phyloP scores from a whole-genome alignment of 805 yeast species.

The Ogataea angusta region DNA sequence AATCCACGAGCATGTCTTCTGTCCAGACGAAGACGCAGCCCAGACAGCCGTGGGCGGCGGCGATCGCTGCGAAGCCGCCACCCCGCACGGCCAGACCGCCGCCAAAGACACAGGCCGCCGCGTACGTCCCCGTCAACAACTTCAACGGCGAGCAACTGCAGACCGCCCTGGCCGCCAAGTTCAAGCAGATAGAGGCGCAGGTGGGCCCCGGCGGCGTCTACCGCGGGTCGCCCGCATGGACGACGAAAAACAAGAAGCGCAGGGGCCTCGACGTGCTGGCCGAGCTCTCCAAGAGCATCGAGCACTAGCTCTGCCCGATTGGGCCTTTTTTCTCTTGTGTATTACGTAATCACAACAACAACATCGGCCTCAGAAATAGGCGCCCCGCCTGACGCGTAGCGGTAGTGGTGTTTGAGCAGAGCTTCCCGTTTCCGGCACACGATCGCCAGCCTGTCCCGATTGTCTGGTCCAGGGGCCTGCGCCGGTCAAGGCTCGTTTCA shows the following conservation, averaged over 20 bases:
- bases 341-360: slow-evolving; percentile 1
- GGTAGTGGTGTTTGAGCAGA: no score
- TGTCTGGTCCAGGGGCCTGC: no score
- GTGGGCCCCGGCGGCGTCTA: slow-evolving; percentile 10
- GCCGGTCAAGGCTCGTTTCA: no score
- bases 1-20: slow-evolving; percentile 7
- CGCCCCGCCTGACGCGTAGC: neutral
- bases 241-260: slow-evolving; percentile 9
- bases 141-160: slow-evolving; percentile 19
- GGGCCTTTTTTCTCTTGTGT: neutral
- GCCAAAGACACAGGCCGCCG: slow-evolving; percentile 8
- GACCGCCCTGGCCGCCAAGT: slow-evolving; percentile 14
- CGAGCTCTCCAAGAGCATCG: slow-evolving; percentile 20
- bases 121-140: slow-evolving; percentile 18
- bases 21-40: slow-evolving; percentile 11
- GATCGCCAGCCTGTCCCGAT: no score
- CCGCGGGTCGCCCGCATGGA: slow-evolving; percentile 12
- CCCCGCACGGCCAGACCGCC: slow-evolving; percentile 9
- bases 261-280: slow-evolving; percentile 21
- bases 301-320: neutral
- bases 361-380: neutral
- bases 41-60: slow-evolving; percentile 20
- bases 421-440: no score
- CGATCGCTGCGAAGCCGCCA: slow-evolving; percentile 10
- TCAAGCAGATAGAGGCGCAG: slow-evolving; percentile 16